A percentile compares a stretch with the other conserved stretches of the same genome.
These are phyloP conservation scores for Paramyrothecium roridum DNA, from an alignment of 2,329 filamentous ascomycete species.

Conservation along the genomic window DNA sequence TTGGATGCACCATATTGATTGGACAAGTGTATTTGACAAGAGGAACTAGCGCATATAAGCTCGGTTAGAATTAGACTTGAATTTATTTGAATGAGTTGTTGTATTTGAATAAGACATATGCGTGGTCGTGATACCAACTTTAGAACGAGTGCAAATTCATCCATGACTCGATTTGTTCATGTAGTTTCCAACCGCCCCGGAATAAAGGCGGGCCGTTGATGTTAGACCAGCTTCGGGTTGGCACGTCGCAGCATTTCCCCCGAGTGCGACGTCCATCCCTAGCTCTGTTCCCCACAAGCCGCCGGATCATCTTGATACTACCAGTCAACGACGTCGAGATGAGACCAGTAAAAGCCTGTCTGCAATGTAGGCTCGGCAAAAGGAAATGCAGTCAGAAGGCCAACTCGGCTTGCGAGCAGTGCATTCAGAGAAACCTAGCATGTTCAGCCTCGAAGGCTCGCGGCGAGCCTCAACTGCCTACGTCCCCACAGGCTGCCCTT, in stretches of 20 bases:
- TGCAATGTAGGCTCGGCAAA: slow-evolving; percentile 12
- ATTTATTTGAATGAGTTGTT: too few species aligned
- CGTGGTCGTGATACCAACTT: too few species aligned
- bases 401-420: slow-evolving; percentile 8
- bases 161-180: too few species aligned
- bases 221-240: too few species aligned
- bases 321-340: slow-evolving; percentile 3
- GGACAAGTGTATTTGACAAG: slow-evolving; percentile 58
- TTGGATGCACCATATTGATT: slow-evolving; percentile 59
- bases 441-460: slow-evolving; percentile 4
- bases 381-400: slow-evolving; percentile 11
- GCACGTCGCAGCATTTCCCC: too few species aligned
- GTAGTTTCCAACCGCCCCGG: too few species aligned
- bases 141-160: too few species aligned
- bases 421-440: slow-evolving; percentile 9
- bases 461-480: background rate
- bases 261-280: too few species aligned
- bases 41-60: background rate
- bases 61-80: background rate
- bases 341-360: slow-evolving; percentile 14
- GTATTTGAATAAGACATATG: too few species aligned
- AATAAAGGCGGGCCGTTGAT: too few species aligned
- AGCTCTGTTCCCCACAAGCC: too few species aligned
- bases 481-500: background rate
- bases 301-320: too few species aligned